A percentile compares a stretch with the other conserved stretches of the same genome.
Conservation (phyloP, 345 rosid genomes). For the Gossypium sturtianum region DNA sequence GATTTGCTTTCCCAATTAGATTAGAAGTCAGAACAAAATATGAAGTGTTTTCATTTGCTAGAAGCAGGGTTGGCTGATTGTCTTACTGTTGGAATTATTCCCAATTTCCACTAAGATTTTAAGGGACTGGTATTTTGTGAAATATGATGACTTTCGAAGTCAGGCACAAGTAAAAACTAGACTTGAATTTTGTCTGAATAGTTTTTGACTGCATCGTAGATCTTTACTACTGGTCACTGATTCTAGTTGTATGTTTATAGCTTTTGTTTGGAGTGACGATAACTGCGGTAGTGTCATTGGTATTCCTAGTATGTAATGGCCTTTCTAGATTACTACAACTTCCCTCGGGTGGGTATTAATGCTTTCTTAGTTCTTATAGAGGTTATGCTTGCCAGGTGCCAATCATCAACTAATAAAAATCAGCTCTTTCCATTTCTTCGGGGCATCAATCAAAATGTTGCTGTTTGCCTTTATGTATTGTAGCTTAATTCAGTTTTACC, state of each 20-base stretch:
- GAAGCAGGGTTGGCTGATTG: not conserved
- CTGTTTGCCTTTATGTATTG: slow-evolving; percentile 2
- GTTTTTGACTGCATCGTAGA: not conserved
- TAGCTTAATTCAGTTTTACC: not conserved
- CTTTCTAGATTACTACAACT: not conserved
- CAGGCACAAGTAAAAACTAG: not conserved
- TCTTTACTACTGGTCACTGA: not conserved
- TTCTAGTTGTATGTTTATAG: not conserved
- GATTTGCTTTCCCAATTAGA: not conserved
- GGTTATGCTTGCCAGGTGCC: not conserved
- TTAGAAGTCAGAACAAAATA: not conserved
- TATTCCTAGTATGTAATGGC: slow-evolving; percentile 1
- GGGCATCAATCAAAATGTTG: not conserved
- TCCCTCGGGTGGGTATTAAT: not conserved
- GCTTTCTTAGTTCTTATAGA: not conserved
- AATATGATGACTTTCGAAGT: not conserved
- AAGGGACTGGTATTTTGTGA: not conserved
- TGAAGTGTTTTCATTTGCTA: not conserved
- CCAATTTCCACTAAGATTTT: not conserved
- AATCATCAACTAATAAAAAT: not conserved
- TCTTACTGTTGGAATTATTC: not conserved
- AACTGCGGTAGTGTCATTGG: not conserved
- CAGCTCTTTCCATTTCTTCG: no score
- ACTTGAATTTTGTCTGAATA: not conserved
- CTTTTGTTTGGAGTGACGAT: not conserved